Percentiles rank a stretch among this genome's conserved stretches.
Evolutionary conservation across 2,329 filamentous ascomycete genomes (phyloP).

Genomic region (Xylariaceae sp.): DNA sequence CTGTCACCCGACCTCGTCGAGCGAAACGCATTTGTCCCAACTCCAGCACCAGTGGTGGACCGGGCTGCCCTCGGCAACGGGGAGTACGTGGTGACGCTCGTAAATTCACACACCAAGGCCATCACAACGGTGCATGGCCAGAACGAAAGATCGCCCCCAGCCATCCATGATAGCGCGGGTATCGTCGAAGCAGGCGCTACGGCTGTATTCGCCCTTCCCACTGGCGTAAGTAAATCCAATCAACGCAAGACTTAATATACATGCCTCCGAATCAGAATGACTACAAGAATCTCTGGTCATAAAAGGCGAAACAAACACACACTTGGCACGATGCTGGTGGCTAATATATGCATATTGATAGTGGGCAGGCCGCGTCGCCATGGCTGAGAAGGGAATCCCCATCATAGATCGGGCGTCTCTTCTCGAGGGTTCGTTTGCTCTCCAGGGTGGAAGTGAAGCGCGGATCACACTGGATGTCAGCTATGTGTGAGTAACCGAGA

Average conservation of each 20-base stretch:
- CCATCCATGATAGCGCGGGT: constrained; percentile 4
- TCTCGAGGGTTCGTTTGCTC: constrained; percentile 22
- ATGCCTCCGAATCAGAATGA: too few species aligned
- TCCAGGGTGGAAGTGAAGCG: neutral
- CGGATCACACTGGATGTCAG: constrained; percentile 23
- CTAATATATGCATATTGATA: constrained; percentile 10
- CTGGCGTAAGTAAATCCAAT: constrained; percentile 17
- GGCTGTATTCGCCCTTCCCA: constrained; percentile 17
- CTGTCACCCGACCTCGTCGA: neutral
- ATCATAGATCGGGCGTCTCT: constrained; percentile 19
- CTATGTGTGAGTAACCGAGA: constrained; percentile 23
- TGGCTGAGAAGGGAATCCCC: constrained; percentile 17
- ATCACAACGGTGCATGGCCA: constrained; percentile 17
- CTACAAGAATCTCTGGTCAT: too few species aligned
- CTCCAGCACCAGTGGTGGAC: neutral
- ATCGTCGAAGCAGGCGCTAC: constrained; percentile 11
- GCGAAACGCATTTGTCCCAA: neutral
- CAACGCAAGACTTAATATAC: too few species aligned
- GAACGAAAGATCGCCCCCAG: constrained; percentile 12
- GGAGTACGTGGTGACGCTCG: constrained; percentile 20
- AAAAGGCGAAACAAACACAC: neutral
- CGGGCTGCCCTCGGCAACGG: neutral
- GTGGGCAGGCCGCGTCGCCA: constrained; percentile 23
- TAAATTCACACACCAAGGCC: constrained; percentile 24
- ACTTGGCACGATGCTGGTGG: neutral